Base-by-base conservation (phyloP, 495 filamentous ascomycete species). In the Neurospora sp. region DNA sequence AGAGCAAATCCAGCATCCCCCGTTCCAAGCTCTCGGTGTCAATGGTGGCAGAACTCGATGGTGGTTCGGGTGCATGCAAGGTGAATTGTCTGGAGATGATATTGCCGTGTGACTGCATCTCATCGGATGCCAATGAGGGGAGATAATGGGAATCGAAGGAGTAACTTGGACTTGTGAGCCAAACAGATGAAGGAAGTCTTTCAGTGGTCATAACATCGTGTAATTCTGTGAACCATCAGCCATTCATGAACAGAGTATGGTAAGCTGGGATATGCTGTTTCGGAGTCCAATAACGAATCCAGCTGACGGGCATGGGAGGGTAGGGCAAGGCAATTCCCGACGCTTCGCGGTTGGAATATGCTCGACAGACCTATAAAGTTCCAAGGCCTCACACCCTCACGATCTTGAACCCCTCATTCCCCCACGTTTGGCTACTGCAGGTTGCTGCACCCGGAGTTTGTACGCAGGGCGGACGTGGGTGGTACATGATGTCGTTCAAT, bases 371-470 rank as follows among this genome's bases (percentile, higher is more conserved):
- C 73, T 77, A 71, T 75, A 71, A 49, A 69, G n/a, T 10, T 37
- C 54, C 49, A 16, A 62, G 12, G 12, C 73, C 62, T 31, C 71
- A 76, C 71, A 66, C 18, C 31, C 74, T 72, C 35, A 39, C 72
- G 20, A 74, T 74, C 54, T 62, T 10, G 54, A 73, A 75, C 75
- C 74, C 75, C 78, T 76, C 77, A 76, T 23, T 80, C 80, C 81
- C 80, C 81, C 79, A 82, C 81, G 81, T 80, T 82, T 77, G 73
- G 71, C 79, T 81, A 80, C 80, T 82, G 80, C 80, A 75, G 60
- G 71, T 77, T 74, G 7, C 74, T 76, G 78, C 78, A 77, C 27
- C 70, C 23, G 37, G 10, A 18, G 35, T n/a, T 38, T 60, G 41
- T 20, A 16, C n/a, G 39, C 31, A 70, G 60, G 11, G 39, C 71